These are phyloP conservation scores for Linum tenue DNA, from an alignment of 345 rosid species.

Conservation along the genomic window DNA sequence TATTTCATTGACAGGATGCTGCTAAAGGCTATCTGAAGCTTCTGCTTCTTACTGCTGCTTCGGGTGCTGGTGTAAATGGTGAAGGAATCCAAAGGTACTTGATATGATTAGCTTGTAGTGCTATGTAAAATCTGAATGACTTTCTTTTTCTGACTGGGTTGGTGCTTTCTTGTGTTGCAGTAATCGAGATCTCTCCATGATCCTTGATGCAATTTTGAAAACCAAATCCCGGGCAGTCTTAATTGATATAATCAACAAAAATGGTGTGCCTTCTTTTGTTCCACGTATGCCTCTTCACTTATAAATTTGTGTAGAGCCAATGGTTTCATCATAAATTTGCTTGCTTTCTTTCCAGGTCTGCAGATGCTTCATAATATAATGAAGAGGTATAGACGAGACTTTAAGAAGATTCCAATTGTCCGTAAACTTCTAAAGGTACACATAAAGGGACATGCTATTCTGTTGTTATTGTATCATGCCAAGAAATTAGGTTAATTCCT, in stretches of 20 bases:
- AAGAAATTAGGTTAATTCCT: background rate
- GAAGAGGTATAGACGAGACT: conserved; percentile 81
- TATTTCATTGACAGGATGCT: conserved; percentile 62
- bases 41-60: conserved; percentile 91
- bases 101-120: background rate
- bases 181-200: conserved; percentile 97
- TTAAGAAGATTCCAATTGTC: conserved; percentile 91
- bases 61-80: conserved; percentile 67
- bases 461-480: background rate
- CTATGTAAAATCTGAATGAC: background rate
- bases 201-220: conserved; percentile 95
- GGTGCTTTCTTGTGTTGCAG: conserved; percentile 39
- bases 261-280: conserved; percentile 40
- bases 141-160: background rate
- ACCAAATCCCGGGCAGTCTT: conserved; percentile 80
- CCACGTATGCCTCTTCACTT: background rate
- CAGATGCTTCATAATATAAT: conserved; percentile 95
- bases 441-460: conserved; percentile 7
- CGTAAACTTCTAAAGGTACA: conserved; percentile 93
- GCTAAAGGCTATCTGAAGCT: conserved; percentile 90
- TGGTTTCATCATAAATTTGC: conserved; percentile 15
- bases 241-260: conserved; percentile 75
- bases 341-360: conserved; percentile 46
- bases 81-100: conserved; percentile 91
- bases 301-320: background rate